Conservation (phyloP, 83 land plant genomes). For the Picea abies region DNA sequence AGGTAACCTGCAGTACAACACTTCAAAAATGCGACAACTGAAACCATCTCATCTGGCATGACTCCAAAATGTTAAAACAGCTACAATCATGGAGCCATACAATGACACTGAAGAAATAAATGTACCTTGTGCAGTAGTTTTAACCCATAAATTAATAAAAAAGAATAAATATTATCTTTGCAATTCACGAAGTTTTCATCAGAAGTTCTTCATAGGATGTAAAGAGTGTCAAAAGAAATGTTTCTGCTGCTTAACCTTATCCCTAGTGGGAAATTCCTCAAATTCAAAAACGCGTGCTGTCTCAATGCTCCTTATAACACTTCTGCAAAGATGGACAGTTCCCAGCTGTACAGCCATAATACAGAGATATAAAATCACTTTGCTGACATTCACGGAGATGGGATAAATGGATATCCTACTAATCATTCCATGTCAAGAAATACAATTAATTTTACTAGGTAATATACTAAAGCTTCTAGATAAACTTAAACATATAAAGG, state of each 20-base stretch:
- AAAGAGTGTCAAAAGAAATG: neutral
- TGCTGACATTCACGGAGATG: neutral
- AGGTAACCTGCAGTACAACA: constrained; percentile 67
- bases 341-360: constrained; percentile 70
- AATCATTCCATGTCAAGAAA: neutral
- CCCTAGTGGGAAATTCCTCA: too few species aligned
- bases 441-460: neutral
- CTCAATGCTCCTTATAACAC: too few species aligned
- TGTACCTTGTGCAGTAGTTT: neutral
- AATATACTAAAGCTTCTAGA: neutral
- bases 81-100: too few species aligned
- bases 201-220: neutral
- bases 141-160: too few species aligned
- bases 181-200: too few species aligned
- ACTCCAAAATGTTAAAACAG: too few species aligned
- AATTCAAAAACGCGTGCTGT: too few species aligned
- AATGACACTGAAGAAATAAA: too few species aligned
- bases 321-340: too few species aligned
- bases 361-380: neutral
- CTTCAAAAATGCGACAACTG: neutral
- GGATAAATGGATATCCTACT: neutral
- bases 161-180: too few species aligned
- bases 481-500: neutral
- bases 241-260: too few species aligned
- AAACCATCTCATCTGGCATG: too few species aligned